phyloP scores from a whole-genome alignment of 192 early-diverging fungal genomes.

The Coemansia aciculifera region DNA sequence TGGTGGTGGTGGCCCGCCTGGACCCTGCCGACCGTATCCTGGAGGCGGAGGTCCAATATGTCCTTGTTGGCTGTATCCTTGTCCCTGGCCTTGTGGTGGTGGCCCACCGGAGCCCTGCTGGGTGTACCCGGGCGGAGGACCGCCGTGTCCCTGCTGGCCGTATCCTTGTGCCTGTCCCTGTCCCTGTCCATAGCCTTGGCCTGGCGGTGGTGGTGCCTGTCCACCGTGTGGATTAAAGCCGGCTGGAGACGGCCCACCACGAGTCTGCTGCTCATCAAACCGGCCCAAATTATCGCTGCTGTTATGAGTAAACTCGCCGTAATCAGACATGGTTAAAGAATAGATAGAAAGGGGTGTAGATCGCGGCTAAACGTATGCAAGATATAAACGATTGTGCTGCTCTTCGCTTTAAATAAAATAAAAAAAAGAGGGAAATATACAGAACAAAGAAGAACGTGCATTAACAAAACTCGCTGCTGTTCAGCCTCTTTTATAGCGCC shows the following conservation, averaged over 20 bases:
- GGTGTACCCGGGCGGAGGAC: neutral
- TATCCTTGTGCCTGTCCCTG: neutral
- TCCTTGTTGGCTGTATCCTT: slow-evolving; percentile 1
- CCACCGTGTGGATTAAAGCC: neutral
- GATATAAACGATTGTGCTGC: neutral
- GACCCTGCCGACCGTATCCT: neutral
- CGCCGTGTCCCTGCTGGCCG: neutral
- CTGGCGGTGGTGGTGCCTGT: neutral
- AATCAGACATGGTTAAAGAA: slow-evolving; percentile 15
- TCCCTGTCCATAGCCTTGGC: neutral
- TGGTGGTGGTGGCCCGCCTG: slow-evolving; percentile 4
- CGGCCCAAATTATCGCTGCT: neutral
- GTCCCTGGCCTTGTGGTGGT: neutral
- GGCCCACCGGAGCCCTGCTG: slow-evolving; percentile 8
- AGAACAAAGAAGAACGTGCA: neutral
- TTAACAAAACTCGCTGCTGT: neutral
- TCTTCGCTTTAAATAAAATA: neutral
- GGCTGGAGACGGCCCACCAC: slow-evolving; percentile 4
- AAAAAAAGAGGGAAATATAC: neutral
- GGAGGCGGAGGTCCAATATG: slow-evolving; percentile 3
- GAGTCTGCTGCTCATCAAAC: neutral
- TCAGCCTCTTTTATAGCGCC: neutral
- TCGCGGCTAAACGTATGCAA: neutral
- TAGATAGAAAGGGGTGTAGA: neutral
- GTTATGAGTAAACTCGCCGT: slow-evolving; percentile 9